phyloP scores from a whole-genome alignment of 2,329 filamentous ascomycete species.

The Anisogramma anomala region DNA sequence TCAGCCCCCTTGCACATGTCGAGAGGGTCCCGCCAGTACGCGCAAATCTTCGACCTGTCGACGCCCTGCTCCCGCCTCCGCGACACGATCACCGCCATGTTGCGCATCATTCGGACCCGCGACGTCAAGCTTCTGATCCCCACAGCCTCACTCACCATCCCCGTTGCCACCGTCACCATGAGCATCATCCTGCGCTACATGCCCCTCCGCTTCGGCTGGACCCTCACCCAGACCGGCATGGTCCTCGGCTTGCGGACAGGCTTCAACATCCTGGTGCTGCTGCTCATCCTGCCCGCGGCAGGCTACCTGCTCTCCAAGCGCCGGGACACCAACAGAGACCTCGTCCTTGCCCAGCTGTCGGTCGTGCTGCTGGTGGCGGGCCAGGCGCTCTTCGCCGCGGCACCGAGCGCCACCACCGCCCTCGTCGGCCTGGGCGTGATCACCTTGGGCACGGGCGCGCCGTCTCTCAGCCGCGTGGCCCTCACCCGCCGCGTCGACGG shows the following conservation, averaged over 20 bases:
- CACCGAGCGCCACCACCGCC: background rate
- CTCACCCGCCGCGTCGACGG: background rate
- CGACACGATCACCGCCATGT: background rate
- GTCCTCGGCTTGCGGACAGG: slow-evolving; percentile 3
- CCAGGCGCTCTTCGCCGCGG: slow-evolving; percentile 2
- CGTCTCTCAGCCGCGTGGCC: slow-evolving; percentile 6
- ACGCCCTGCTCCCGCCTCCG: background rate
- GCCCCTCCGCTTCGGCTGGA: slow-evolving; percentile 7
- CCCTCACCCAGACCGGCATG: slow-evolving; percentile 2
- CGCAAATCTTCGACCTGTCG: background rate
- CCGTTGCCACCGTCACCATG: background rate
- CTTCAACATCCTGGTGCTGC: slow-evolving; percentile 5
- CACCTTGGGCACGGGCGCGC: slow-evolving; percentile 8
- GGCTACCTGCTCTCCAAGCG: background rate
- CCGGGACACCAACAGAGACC: background rate
- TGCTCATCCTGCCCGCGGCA: slow-evolving; percentile 1
- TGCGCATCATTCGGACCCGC: background rate
- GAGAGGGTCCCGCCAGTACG: background rate
- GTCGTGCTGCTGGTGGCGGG: slow-evolving; percentile 1
- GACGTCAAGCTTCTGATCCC: slow-evolving; percentile 1
- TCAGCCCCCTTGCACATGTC: background rate
- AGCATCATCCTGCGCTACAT: slow-evolving; percentile 6
- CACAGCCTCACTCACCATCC: slow-evolving; percentile 2
- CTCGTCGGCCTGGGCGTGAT: slow-evolving; percentile 7
- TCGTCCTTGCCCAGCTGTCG: slow-evolving; percentile 4